A percentile compares a stretch with the other conserved stretches of the same genome.
Evolutionary conservation across 1,284 basidiomycete species (phyloP).

Genomic region (Irpex sp.): DNA sequence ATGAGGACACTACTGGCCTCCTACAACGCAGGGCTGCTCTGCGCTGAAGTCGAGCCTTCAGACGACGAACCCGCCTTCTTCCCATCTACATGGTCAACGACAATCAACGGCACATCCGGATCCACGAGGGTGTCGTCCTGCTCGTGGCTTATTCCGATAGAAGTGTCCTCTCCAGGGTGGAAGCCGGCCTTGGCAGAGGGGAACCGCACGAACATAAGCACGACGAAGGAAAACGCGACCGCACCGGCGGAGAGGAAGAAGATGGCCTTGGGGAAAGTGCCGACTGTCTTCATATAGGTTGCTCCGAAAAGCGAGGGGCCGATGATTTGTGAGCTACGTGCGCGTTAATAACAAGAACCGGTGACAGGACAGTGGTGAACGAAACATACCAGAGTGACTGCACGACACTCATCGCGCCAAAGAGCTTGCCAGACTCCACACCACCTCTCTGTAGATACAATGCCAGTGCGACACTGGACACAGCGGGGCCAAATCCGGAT

Average conservation of each 20-base stretch:
- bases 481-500: constrained; percentile 58
- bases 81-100: constrained; percentile 9
- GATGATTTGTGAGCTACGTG: constrained; percentile 44
- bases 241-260: constrained; percentile 43
- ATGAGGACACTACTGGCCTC: background rate
- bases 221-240: constrained; percentile 36
- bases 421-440: constrained; percentile 58
- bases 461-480: constrained; percentile 64
- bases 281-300: constrained; percentile 59
- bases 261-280: constrained; percentile 51
- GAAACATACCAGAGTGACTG: constrained; percentile 56
- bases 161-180: constrained; percentile 18
- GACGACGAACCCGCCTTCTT: background rate
- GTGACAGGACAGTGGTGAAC: background rate
- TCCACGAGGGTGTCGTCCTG: constrained; percentile 4
- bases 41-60: background rate
- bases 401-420: constrained; percentile 70
- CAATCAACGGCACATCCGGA: constrained; percentile 6
- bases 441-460: constrained; percentile 50
- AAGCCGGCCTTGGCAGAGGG: constrained; percentile 23
- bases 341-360: background rate
- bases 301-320: constrained; percentile 60
- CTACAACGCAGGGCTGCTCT: background rate
- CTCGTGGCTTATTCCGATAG: constrained; percentile 12
- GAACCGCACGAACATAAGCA: constrained; percentile 43